Evolutionary conservation across 208 protist species (phyloP), one percentile per base, ranked within the genome.

Genomic region (Balamuthia mandrillaris): DNA sequence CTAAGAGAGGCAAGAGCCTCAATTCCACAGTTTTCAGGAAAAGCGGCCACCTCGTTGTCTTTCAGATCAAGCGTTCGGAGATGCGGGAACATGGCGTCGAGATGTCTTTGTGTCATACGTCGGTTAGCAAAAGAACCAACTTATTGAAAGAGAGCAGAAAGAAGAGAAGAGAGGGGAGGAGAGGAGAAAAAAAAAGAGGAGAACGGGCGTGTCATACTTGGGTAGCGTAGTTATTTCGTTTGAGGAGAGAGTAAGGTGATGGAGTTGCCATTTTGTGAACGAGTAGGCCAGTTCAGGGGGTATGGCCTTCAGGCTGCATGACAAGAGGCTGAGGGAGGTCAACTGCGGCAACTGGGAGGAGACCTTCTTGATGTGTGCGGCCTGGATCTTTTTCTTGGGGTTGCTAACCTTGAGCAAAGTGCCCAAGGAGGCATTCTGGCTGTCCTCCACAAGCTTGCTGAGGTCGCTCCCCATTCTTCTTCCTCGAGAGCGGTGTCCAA

Each of bases 381-480:
- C 35, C 41, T 83, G 61, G 18, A 83, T 44, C 42, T 83, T 83
- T 31, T 83, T 83, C 21, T 83, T 83, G 41, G 66, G 75, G 29
- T 83, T 83, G 51, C 54, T 35, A 2, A 83, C 75, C 24, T 54
- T 39, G 56, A 83, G 66, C 54, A 37, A 83, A n/a, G 52, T 68
- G 6, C 75, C 75, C 51, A 83, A 18, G 5, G 75, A 83, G 70
- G 70, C 47, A 49, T 60, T 44, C n/a, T 49, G 37, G 51, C 52
- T 83, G 29, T 83, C 54, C n/a, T 83, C 75, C 31, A 83, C 52
- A 39, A 83, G 49, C 41, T 56, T 29, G 18, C 29, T 39, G 1
- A 83, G 35, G 24, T 83, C 75, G 75, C 66, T 83, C 44, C 75
- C 75, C 75, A 83, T 83, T n/a, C n/a, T n/a, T n/a, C n/a, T n/a